Conservation (phyloP, 306 rosid species). For the Dryas octopetala region DNA sequence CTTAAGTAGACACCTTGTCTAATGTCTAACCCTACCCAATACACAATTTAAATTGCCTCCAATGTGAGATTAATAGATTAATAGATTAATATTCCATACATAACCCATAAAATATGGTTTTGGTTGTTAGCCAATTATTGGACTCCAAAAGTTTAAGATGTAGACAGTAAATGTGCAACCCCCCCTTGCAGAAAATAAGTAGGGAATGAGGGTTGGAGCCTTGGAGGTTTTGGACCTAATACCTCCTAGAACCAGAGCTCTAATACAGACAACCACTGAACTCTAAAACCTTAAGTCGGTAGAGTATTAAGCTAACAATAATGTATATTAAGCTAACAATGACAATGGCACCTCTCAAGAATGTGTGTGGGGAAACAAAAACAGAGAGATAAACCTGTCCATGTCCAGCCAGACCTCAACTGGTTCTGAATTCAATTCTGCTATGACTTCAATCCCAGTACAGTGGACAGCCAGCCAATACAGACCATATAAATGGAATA, state of each 20-base stretch:
- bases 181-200: too few species aligned
- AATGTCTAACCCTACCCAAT: not conserved
- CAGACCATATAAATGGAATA: not conserved
- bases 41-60: not conserved
- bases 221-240: too few species aligned
- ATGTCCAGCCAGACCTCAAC: constrained; percentile 5
- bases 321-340: not conserved
- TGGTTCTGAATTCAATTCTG: not conserved
- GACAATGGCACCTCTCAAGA: not conserved
- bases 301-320: too few species aligned
- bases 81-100: not conserved
- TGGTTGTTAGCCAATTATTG: not conserved
- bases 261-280: too few species aligned
- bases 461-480: not conserved
- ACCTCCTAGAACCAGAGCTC: too few species aligned
- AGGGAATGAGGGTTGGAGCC: too few species aligned
- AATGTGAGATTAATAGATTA: not conserved
- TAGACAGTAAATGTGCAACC: too few species aligned
- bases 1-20: not conserved
- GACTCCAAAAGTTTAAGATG: too few species aligned
- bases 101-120: not conserved
- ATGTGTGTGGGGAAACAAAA: constrained; percentile 4
- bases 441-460: not conserved
- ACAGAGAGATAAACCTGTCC: not conserved
- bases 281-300: too few species aligned